Conservation (phyloP, 2,329 filamentous ascomycete genomes). For the Rosellinia necatrix region DNA sequence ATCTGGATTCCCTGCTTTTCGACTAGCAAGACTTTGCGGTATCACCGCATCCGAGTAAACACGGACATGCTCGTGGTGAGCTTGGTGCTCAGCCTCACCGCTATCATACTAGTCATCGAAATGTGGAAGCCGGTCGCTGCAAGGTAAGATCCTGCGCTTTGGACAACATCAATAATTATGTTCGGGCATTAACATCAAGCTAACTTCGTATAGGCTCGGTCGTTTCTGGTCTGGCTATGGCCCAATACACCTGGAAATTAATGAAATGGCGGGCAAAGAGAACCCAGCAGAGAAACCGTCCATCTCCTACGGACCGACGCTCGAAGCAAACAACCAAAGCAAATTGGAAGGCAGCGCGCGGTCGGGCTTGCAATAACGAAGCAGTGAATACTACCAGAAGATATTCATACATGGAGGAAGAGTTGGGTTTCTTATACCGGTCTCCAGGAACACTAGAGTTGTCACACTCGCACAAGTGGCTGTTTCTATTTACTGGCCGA, state of each 20-base stretch:
- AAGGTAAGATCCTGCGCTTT: constrained; percentile 29
- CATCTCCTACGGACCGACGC: not conserved
- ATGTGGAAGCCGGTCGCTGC: constrained; percentile 31
- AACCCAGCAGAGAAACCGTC: constrained; percentile 3
- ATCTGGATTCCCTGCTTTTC: constrained; percentile 35
- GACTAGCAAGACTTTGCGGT: constrained; percentile 32
- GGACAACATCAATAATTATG: not conserved
- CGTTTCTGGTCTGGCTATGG: constrained; percentile 26
- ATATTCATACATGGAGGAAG: not conserved
- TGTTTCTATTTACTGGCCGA: constrained; percentile 19
- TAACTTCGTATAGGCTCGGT: constrained; percentile 29
- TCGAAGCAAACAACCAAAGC: constrained; percentile 14
- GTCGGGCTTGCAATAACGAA: constrained; percentile 23
- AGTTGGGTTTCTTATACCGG: constrained; percentile 15
- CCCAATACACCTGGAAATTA: constrained; percentile 33
- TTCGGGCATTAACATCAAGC: not conserved
- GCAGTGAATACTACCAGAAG: constrained; percentile 1
- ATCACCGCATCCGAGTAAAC: constrained; percentile 35
- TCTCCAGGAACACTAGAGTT: constrained; percentile 27
- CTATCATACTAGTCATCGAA: constrained; percentile 31
- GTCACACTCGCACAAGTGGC: constrained; percentile 18
- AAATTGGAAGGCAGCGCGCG: constrained; percentile 9
- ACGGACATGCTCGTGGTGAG: constrained; percentile 36
- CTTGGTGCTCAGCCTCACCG: constrained; percentile 30
- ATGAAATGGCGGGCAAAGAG: constrained; percentile 16